Conservation (phyloP, 1,284 basidiomycete species). For the Polyporus tsugae region DNA sequence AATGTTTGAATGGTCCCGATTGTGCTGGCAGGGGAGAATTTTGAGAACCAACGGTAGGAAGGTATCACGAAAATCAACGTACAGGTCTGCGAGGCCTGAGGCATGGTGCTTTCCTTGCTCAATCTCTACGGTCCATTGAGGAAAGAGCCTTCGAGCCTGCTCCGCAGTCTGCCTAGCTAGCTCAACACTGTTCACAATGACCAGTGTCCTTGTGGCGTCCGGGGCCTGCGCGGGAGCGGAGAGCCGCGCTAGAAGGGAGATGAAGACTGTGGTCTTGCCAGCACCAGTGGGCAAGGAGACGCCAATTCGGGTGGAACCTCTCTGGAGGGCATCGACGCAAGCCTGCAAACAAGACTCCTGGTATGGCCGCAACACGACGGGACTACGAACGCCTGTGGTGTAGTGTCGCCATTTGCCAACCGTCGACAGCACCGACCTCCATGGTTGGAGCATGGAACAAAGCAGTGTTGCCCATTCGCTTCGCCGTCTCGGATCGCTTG, state of each 20-base stretch:
- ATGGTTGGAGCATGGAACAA: constrained; percentile 36
- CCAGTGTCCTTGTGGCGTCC: constrained; percentile 67
- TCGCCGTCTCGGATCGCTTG: not conserved
- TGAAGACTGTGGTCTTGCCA: constrained; percentile 95
- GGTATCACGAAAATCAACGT: constrained; percentile 25
- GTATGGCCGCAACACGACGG: constrained; percentile 79
- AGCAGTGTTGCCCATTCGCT: constrained; percentile 1
- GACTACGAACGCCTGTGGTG: constrained; percentile 17
- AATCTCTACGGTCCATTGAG: constrained; percentile 86
- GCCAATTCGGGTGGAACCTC: constrained; percentile 81
- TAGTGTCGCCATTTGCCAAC: constrained; percentile 25
- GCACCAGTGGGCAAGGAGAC: constrained; percentile 92
- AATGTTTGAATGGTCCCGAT: constrained; percentile 95
- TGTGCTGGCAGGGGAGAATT: constrained; percentile 58
- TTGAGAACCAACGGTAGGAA: not conserved
- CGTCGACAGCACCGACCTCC: constrained; percentile 10
- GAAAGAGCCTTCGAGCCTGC: constrained; percentile 74
- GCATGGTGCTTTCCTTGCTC: constrained; percentile 91
- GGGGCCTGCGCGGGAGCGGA: constrained; percentile 50
- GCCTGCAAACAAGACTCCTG: constrained; percentile 87
- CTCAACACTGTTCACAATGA: constrained; percentile 90
- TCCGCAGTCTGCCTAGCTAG: constrained; percentile 89
- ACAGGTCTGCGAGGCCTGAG: constrained; percentile 88
- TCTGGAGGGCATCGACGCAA: constrained; percentile 76
- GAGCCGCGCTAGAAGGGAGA: constrained; percentile 76